A percentile compares a stretch with the other conserved stretches of the same genome.
Evolutionary conservation across 2,329 filamentous ascomycete species (phyloP).

Genomic region (Penicillium oxalicum): DNA sequence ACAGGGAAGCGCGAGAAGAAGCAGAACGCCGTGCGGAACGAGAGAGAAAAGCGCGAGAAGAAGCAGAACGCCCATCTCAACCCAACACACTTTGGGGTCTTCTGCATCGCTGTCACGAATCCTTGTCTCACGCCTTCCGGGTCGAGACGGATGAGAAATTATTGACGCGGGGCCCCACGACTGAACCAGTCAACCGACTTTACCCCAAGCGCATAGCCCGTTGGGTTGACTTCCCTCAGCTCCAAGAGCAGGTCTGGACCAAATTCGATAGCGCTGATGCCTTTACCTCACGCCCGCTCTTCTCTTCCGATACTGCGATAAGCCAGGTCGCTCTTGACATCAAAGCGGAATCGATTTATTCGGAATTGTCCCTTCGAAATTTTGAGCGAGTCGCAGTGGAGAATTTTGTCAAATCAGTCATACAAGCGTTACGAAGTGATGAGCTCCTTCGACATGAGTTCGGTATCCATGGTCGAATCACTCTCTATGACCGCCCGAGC

Average conservation of each 20-base stretch:
- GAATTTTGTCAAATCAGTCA: conserved; percentile 19
- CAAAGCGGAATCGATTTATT: conserved; percentile 17
- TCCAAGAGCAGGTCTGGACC: conserved; percentile 21
- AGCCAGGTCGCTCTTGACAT: conserved; percentile 4
- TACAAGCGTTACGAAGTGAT: conserved; percentile 14
- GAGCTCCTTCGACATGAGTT: conserved; percentile 14
- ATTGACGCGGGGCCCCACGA: conserved; percentile 20
- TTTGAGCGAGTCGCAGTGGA: conserved; percentile 23
- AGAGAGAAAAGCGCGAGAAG: too few relatives aligned
- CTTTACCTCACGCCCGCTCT: conserved; percentile 3
- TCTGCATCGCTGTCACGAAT: conserved; percentile 19
- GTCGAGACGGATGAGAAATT: conserved; percentile 18
- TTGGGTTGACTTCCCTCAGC: conserved; percentile 17
- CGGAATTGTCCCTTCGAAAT: conserved; percentile 18
- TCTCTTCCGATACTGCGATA: conserved; percentile 4
- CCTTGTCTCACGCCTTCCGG: conserved; percentile 18
- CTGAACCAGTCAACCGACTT: conserved; percentile 9
- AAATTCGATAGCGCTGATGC: conserved; percentile 16
- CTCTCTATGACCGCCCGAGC: conserved; percentile 15
- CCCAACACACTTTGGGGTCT: conserved; percentile 16
- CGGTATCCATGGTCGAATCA: conserved; percentile 12
- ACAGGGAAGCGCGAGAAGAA: neutral
- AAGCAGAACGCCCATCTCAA: conserved; percentile 15
- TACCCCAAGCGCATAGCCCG: neutral
- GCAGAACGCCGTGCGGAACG: conserved; percentile 5